phyloP scores from a whole-genome alignment of 495 filamentous ascomycete genomes.

The Aspergillus asperescens region DNA sequence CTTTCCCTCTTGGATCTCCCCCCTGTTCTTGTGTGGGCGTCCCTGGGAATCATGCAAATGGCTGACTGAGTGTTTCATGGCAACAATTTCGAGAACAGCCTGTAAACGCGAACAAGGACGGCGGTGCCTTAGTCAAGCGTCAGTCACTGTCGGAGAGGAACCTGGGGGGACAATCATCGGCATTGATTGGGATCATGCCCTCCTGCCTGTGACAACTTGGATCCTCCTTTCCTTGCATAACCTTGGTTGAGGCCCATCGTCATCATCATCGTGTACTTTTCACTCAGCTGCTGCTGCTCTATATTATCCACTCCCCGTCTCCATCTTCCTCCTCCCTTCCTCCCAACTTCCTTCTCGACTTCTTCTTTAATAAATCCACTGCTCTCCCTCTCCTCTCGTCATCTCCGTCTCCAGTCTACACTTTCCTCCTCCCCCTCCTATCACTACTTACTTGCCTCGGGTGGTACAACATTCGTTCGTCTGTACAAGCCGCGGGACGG shows the following conservation, averaged over 20 bases:
- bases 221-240: slow-evolving; percentile 27
- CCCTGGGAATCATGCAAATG: neutral
- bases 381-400: neutral
- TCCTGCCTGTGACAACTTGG: slow-evolving; percentile 23
- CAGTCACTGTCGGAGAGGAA: no score
- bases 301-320: slow-evolving; percentile 6
- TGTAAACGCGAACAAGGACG: no score
- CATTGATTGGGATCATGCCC: no score
- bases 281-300: slow-evolving; percentile 13
- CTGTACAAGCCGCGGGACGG: slow-evolving; percentile 22
- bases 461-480: slow-evolving; percentile 5
- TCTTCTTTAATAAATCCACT: neutral
- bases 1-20: slow-evolving; percentile 30
- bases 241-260: slow-evolving; percentile 27
- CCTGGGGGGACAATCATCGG: no score
- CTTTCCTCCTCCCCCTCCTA: neutral
- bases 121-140: no score
- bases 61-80: no score
- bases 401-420: neutral
- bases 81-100: slow-evolving; percentile 5
- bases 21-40: slow-evolving; percentile 21
- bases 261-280: slow-evolving; percentile 24
- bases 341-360: neutral
- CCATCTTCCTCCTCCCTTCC: slow-evolving; percentile 7
- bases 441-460: neutral